Percentiles rank a stretch among this genome's conserved stretches.
Evolutionary conservation across 192 early-diverging fungal species (phyloP).

Genomic region (Coemansia sp.): DNA sequence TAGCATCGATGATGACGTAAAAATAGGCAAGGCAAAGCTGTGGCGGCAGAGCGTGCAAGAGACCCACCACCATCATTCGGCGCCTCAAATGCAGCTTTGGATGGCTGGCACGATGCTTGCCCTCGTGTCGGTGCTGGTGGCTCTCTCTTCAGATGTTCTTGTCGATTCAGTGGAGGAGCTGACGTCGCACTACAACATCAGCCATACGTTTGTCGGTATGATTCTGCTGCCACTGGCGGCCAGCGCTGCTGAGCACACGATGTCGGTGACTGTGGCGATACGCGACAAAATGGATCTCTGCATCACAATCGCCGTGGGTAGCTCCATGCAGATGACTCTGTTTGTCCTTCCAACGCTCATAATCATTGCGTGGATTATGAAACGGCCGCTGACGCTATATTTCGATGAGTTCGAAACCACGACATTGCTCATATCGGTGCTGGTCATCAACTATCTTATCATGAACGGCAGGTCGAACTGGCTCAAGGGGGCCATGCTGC

Average conservation of each 20-base stretch:
- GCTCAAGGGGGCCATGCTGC: constrained; percentile 87
- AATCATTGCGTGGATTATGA: constrained; percentile 79
- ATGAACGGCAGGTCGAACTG: constrained; percentile 88
- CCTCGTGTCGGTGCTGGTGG: constrained; percentile 64
- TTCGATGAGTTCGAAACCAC: constrained; percentile 85
- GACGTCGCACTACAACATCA: constrained; percentile 64
- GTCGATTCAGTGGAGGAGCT: constrained; percentile 63
- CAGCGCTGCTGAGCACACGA: constrained; percentile 85
- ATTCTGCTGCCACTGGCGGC: constrained; percentile 89
- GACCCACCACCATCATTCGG: constrained; percentile 25
- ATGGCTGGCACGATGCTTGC: constrained; percentile 63
- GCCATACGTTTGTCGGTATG: constrained; percentile 85
- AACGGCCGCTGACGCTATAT: constrained; percentile 69
- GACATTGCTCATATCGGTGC: constrained; percentile 79
- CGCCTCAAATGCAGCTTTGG: constrained; percentile 57
- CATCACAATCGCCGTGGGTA: constrained; percentile 75
- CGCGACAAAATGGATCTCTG: constrained; percentile 86
- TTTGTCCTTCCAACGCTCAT: constrained; percentile 72
- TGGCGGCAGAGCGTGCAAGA: constrained; percentile 9
- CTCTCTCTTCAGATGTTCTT: constrained; percentile 76
- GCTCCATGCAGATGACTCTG: constrained; percentile 84
- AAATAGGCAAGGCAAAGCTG: constrained; percentile 5
- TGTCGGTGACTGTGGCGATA: constrained; percentile 79
- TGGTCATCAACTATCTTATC: constrained; percentile 79
- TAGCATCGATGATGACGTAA: background rate